phyloP scores from a whole-genome alignment of 805 yeast species.

The Isabelozyma gotoi region DNA sequence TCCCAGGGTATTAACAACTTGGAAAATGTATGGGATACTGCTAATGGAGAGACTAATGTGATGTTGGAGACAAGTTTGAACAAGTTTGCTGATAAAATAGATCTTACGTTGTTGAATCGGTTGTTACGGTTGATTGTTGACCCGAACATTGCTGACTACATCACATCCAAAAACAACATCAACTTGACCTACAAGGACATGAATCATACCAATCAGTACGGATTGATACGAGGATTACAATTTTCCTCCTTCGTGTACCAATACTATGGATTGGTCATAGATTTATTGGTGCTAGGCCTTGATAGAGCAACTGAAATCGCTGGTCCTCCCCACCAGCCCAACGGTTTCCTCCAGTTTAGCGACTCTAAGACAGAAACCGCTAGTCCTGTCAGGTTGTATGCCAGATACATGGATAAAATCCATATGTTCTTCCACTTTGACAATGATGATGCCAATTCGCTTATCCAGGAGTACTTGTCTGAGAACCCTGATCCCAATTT shows the following conservation, averaged over 20 bases:
- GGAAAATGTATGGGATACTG: slow-evolving; percentile 73
- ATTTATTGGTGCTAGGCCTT: slow-evolving; percentile 76
- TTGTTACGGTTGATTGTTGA: slow-evolving; percentile 79
- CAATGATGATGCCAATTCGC: slow-evolving; percentile 69
- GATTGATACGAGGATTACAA: slow-evolving; percentile 84
- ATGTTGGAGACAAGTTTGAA: slow-evolving; percentile 74
- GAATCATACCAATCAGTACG: slow-evolving; percentile 89
- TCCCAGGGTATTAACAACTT: slow-evolving; percentile 85
- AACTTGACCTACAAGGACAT: slow-evolving; percentile 85
- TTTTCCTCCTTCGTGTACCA: slow-evolving; percentile 89
- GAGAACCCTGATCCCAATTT: slow-evolving; percentile 94
- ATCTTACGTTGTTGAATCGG: slow-evolving; percentile 81
- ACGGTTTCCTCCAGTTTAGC: slow-evolving; percentile 74
- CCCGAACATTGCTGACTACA: slow-evolving; percentile 90
- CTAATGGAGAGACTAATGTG: slow-evolving; percentile 75
- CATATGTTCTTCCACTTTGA: slow-evolving; percentile 77
- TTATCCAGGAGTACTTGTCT: slow-evolving; percentile 70
- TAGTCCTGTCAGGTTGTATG: slow-evolving; percentile 78
- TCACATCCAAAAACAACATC: slow-evolving; percentile 87
- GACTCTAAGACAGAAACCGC: slow-evolving; percentile 55
- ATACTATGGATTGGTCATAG: slow-evolving; percentile 84
- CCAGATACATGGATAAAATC: slow-evolving; percentile 80
- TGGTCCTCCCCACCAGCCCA: slow-evolving; percentile 70
- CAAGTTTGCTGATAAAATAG: slow-evolving; percentile 81
- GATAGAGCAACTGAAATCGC: slow-evolving; percentile 88